Conservation (phyloP, 441 rosid species). For the Eutrema salsugineum region DNA sequence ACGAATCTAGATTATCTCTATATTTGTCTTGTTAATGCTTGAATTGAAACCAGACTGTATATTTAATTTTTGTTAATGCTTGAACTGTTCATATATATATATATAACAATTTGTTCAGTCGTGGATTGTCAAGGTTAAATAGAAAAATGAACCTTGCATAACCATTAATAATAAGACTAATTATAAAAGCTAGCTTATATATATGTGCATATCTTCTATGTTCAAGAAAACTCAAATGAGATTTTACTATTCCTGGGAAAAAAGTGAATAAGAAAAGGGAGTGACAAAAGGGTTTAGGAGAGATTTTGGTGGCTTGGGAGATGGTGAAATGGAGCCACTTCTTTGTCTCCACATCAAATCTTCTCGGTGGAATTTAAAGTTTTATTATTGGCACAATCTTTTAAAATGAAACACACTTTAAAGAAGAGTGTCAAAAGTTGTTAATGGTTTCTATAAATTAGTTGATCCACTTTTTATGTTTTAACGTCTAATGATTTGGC, state of each 20-base stretch:
- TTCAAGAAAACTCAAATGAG: background rate
- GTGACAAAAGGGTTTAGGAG: constrained; percentile 34
- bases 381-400: constrained; percentile 5
- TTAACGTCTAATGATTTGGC: constrained; percentile 30
- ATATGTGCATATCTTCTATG: background rate
- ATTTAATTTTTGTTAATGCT: background rate
- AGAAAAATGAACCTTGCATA: background rate
- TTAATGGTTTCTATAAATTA: constrained; percentile 24
- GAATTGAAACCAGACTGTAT: background rate
- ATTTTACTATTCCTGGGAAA: constrained; percentile 8
- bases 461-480: constrained; percentile 19
- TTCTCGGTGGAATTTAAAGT: constrained; percentile 32
- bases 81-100: background rate
- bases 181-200: background rate
- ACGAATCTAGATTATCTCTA: background rate
- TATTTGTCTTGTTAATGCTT: background rate
- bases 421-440: constrained; percentile 26
- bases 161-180: background rate
- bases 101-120: background rate
- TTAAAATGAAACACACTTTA: constrained; percentile 10
- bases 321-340: constrained; percentile 42
- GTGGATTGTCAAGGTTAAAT: background rate
- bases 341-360: constrained; percentile 29
- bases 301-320: constrained; percentile 47
- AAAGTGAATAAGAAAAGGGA: constrained; percentile 12